Base-by-base conservation (phyloP, 2,329 filamentous ascomycete genomes). In the Coniella lustricola region DNA sequence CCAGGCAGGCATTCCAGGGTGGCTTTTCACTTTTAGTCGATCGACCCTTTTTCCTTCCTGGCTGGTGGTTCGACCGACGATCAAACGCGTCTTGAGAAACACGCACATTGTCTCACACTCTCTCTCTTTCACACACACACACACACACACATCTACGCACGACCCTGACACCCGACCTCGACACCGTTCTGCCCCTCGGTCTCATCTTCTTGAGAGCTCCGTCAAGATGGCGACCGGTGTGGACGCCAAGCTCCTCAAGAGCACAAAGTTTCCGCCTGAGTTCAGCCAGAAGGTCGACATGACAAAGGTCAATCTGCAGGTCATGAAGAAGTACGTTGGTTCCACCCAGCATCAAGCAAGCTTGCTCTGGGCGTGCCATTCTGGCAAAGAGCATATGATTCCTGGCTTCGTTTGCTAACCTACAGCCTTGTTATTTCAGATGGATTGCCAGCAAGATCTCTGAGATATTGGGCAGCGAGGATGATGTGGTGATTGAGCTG, bases 251-350 rank as follows among this genome's bases (percentile, higher is more conserved):
- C 79, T 95, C 60, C 73, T 96, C 49, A 87, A 85, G 75, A 84
- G 84, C 67, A 97, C 90, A 48, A 96, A 94, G 63, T 97, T 96
- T 56, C 93, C 93, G 39, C 77, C 84, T 7, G 90, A 96, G 63
- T 98, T 97, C 71, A 91, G 80, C 63, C 83, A 87, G 64, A 96
- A 96, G 73, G 93, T 98, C 56, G 90, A 98, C 72, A 95, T 94
- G 81, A 81, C 84, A 59, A 97, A 97, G 72, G 90, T 98, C 67
- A 96, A 98, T 64, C 75, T 95, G 44, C 89, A 95, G 67, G 87
- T 98, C 48, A 95, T 98, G 82, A 96, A 96, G 77, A 95, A 93
- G 87, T 94, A 64, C 62, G 83, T 29, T 29, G 25, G 3, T 3
- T 33, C 45, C 42, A 43, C 45, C n/a, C 38, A 21, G 29, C 36